Conservation (phyloP, 1,139 yeast genomes). For the Blastobotrys raffinosifermentans region DNA sequence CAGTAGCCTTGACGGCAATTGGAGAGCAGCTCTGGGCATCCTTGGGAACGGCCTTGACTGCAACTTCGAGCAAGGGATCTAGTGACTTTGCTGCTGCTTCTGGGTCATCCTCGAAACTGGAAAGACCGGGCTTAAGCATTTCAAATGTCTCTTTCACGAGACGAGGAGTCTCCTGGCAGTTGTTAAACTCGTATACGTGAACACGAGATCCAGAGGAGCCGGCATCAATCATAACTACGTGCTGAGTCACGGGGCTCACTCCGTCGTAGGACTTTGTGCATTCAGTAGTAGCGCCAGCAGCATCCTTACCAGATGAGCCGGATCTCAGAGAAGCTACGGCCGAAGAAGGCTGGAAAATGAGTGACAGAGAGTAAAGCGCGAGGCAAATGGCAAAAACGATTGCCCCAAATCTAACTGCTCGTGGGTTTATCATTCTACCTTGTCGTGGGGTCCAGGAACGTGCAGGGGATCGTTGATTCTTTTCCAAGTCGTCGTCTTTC, state of each 20-base stretch:
- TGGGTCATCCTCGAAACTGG: constrained; percentile 75
- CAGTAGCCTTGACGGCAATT: constrained; percentile 95
- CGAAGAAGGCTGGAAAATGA: neutral
- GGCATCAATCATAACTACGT: constrained; percentile 91
- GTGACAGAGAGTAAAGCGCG: neutral
- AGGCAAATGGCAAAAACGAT: neutral
- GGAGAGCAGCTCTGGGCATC: constrained; percentile 77
- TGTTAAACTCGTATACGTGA: constrained; percentile 86
- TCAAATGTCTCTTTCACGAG: constrained; percentile 74
- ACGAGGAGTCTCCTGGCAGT: constrained; percentile 72
- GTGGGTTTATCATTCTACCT: constrained; percentile 1
- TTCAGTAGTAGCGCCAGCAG: constrained; percentile 14
- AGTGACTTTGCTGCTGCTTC: constrained; percentile 81
- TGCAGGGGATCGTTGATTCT: too few relatives aligned
- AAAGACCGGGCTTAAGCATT: constrained; percentile 89
- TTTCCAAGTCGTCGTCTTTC: constrained; percentile 2
- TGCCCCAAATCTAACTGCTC: neutral
- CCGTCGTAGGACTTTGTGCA: constrained; percentile 35
- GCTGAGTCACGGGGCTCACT: constrained; percentile 38
- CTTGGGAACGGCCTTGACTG: constrained; percentile 70
- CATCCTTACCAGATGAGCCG: neutral
- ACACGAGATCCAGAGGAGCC: constrained; percentile 97
- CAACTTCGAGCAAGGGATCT: constrained; percentile 70
- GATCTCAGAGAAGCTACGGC: neutral
- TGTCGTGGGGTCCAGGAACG: too few relatives aligned